Percentiles rank a stretch among this genome's conserved stretches.
phyloP scores from a whole-genome alignment of 352 stramenopile species.

The Phytophthora cactorum region DNA sequence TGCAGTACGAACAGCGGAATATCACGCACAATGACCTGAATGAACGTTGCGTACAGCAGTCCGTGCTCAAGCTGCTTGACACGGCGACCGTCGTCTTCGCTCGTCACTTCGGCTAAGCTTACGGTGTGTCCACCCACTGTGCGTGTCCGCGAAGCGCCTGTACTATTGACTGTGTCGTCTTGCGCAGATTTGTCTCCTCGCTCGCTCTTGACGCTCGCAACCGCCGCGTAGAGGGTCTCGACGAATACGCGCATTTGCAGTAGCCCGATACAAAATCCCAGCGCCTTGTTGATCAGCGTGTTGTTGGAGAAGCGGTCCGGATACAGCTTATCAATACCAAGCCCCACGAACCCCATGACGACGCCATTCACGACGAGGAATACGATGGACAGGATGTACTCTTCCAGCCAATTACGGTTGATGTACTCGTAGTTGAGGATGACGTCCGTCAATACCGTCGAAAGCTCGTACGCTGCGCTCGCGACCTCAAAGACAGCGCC shows the following conservation, averaged over 20 bases:
- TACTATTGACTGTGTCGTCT: neutral
- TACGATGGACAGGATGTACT: slow-evolving; percentile 76
- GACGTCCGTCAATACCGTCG: slow-evolving; percentile 74
- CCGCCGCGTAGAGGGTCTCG: slow-evolving; percentile 54
- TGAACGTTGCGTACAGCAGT: slow-evolving; percentile 61
- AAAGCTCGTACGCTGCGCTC: slow-evolving; percentile 61
- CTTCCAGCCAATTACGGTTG: slow-evolving; percentile 65
- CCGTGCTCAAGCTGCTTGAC: slow-evolving; percentile 33
- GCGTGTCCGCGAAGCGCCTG: neutral
- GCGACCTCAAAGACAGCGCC: slow-evolving; percentile 46
- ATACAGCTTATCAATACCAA: slow-evolving; percentile 48
- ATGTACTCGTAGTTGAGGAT: slow-evolving; percentile 84
- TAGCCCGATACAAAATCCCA: slow-evolving; percentile 53
- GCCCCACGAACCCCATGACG: slow-evolving; percentile 67
- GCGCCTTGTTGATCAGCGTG: slow-evolving; percentile 38
- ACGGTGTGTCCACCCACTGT: slow-evolving; percentile 14
- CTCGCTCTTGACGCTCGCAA: slow-evolving; percentile 18
- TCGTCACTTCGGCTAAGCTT: neutral
- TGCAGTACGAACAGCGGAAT: slow-evolving; percentile 78
- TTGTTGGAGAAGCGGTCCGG: slow-evolving; percentile 45
- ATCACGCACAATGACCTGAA: slow-evolving; percentile 74
- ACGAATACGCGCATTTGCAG: slow-evolving; percentile 70
- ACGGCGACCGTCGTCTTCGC: slow-evolving; percentile 1
- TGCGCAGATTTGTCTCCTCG: slow-evolving; percentile 1
- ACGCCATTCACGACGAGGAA: slow-evolving; percentile 68